phyloP scores from a whole-genome alignment of 2,329 filamentous ascomycete species.

The Paramyrothecium roridum region DNA sequence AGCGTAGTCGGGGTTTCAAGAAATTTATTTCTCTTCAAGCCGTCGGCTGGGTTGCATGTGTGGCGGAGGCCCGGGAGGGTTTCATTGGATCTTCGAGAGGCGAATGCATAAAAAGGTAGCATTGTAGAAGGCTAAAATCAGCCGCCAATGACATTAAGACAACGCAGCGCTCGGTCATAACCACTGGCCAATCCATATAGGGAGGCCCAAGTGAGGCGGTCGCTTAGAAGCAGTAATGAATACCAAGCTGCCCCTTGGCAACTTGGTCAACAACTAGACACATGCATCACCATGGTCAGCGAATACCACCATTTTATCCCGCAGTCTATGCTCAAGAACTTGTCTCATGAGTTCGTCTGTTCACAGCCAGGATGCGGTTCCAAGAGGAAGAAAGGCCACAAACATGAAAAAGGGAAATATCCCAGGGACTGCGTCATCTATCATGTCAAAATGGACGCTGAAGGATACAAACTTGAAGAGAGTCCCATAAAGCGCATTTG shows the following conservation, averaged over 20 bases:
- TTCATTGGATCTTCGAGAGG: background rate
- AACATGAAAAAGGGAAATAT: constrained; percentile 7
- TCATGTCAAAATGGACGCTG: constrained; percentile 12
- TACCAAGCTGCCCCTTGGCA: background rate
- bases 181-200: no score
- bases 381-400: background rate
- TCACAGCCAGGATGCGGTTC: background rate
- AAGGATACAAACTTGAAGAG: constrained; percentile 12
- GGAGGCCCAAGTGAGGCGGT: background rate
- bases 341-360: background rate
- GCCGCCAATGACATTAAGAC: background rate
- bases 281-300: background rate
- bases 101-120: background rate
- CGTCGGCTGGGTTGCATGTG: background rate
- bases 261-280: no score
- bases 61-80: background rate
- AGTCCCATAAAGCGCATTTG: constrained; percentile 15
- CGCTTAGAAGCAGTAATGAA: background rate
- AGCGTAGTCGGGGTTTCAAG: no score
- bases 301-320: constrained; percentile 2
- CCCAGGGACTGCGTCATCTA: constrained; percentile 20
- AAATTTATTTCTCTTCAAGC: no score
- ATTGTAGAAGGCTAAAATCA: background rate
- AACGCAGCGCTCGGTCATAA: background rate
- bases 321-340: background rate